Evolutionary conservation across 805 yeast species (phyloP).

Genomic region (Suhomyces canberraensis): DNA sequence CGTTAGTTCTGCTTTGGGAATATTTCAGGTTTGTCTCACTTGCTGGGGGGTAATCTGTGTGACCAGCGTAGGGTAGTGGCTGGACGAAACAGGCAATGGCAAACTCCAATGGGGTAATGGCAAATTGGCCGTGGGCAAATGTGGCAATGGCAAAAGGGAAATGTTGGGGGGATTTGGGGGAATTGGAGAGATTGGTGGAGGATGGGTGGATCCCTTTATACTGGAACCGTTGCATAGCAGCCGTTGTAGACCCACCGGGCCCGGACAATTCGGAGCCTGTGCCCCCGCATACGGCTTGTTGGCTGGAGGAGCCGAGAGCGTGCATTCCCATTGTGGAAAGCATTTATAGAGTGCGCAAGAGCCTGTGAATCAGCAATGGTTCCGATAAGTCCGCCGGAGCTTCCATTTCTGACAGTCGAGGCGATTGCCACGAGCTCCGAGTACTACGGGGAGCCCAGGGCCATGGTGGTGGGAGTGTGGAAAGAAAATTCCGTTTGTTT

Average conservation of each 20-base stretch:
- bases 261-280: no score
- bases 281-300: no score
- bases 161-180: neutral
- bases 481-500: neutral
- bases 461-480: neutral
- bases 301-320: no score
- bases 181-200: neutral
- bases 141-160: neutral
- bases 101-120: neutral
- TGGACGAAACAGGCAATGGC: neutral
- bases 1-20: neutral
- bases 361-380: no score
- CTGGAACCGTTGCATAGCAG: no score
- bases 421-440: neutral
- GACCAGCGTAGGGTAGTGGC: neutral
- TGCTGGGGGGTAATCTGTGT: neutral
- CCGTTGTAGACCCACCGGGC: no score
- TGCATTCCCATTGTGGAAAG: no score
- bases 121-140: neutral
- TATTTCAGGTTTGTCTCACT: neutral
- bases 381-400: conserved; percentile 4
- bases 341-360: no score
- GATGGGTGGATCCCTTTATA: no score
- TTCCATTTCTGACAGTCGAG: conserved; percentile 2
- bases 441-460: neutral